Evolutionary conservation across 805 yeast species (phyloP).

Genomic region (Torulaspora delbrueckii): DNA sequence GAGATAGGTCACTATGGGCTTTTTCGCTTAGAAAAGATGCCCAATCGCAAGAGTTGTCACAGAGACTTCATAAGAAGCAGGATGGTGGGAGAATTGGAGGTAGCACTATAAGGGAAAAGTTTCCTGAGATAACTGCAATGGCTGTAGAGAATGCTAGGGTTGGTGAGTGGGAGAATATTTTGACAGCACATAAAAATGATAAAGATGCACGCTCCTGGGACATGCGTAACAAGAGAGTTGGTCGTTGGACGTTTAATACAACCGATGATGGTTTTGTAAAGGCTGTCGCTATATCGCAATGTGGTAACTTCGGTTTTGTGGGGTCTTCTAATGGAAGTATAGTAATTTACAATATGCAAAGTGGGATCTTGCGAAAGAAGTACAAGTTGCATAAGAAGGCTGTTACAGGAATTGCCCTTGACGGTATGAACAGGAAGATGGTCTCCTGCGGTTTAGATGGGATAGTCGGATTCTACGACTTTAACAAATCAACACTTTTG

Average conservation of each 20-base stretch:
- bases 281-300: slow-evolving; percentile 73
- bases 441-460: slow-evolving; percentile 90
- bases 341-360: slow-evolving; percentile 83
- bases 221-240: slow-evolving; percentile 70
- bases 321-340: slow-evolving; percentile 87
- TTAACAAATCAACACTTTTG: slow-evolving; percentile 60
- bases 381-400: slow-evolving; percentile 68
- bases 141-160: slow-evolving; percentile 70
- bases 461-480: slow-evolving; percentile 78
- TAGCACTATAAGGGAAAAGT: slow-evolving; percentile 57
- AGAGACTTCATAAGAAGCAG: slow-evolving; percentile 48
- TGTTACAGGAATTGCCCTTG: slow-evolving; percentile 84
- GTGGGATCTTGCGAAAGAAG: slow-evolving; percentile 74
- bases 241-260: slow-evolving; percentile 64
- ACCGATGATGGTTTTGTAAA: slow-evolving; percentile 75
- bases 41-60: slow-evolving; percentile 90
- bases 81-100: slow-evolving; percentile 55
- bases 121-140: slow-evolving; percentile 68
- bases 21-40: slow-evolving; percentile 94
- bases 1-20: slow-evolving; percentile 82
- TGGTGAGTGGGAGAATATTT: slow-evolving; percentile 89
- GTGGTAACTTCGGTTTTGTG: slow-evolving; percentile 92
- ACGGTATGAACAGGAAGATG: slow-evolving; percentile 85
- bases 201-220: slow-evolving; percentile 88
- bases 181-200: slow-evolving; percentile 85